Base-by-base conservation (phyloP, 257 asterid species). In the Solanum microdontum region DNA sequence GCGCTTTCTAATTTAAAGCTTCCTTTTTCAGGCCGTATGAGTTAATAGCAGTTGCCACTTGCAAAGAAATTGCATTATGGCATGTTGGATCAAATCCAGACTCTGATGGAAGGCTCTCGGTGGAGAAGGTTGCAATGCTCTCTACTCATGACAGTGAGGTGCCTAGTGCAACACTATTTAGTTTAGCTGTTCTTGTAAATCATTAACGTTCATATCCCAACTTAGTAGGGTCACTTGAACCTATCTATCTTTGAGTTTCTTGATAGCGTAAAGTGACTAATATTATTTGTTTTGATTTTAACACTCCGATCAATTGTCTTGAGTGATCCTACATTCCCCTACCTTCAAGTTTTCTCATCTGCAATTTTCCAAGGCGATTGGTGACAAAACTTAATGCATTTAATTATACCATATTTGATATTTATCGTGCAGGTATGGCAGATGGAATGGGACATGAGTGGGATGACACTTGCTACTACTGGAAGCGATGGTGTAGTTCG, bases 361-460 rank as follows among this genome's bases (percentile, higher is more conserved):
- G 12, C 60, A 21, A 21, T 75, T 34, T 0, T 5, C 36, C 0
- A 2, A 64, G 73, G 17, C 26, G 3, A 70, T 40, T 39, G 12
- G 0, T 87, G 30, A 9, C 28, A 37, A 19, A 66, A 11, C 40
- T 21, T 28, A 4, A 72, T 34, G 4, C 73, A 37, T 9, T 39
- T 1, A 19, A 21, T 64, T 32, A 26, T 24, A 58, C 55, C 14
- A 4, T 37, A 36, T 77, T 68, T 66, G 82, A 4, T 14, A 66
- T 68, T 68, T 34, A 17, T 26, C 17, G 17, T 45, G 79, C 86
- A 95, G 99, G 98, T 95, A 86, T 94, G 95, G 98, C 92, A 96
- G 89, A 94, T 95, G 98, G 98, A 95, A 90, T 96, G 99, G 99
- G 98, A 96, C 91, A 93, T 94, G 94, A 93, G 99, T 14, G 99